Conservation (phyloP, 768 basidiomycete genomes). For the Hortiboletus campestris region DNA sequence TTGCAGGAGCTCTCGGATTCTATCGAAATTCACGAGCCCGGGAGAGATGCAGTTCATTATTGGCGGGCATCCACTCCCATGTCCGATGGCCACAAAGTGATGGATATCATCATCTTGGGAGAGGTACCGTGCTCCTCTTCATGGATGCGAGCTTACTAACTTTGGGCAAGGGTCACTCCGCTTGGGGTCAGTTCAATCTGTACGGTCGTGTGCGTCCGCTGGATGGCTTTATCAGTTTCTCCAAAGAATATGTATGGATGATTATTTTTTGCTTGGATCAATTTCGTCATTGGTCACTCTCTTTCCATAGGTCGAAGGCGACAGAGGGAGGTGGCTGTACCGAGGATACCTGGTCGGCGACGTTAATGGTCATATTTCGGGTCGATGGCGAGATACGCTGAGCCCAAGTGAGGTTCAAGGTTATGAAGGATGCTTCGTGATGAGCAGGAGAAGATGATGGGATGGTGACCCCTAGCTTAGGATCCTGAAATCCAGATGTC, state of each 20-base stretch:
- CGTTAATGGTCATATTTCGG: constrained; percentile 66
- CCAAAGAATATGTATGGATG: constrained; percentile 76
- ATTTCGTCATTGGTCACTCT: not conserved
- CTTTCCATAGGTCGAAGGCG: constrained; percentile 53
- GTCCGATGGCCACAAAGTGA: constrained; percentile 30
- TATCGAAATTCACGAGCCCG: constrained; percentile 47
- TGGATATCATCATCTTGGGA: constrained; percentile 69
- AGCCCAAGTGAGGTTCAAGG: constrained; percentile 60
- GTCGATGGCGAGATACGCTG: constrained; percentile 85
- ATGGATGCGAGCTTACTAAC: constrained; percentile 3
- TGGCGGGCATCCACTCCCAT: constrained; percentile 21
- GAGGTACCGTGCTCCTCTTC: constrained; percentile 46
- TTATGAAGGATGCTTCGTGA: constrained; percentile 85
- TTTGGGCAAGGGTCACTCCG: constrained; percentile 73
- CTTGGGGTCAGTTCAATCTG: constrained; percentile 86
- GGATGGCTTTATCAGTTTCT: constrained; percentile 77
- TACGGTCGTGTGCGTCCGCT: constrained; percentile 76
- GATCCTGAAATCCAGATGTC: not conserved
- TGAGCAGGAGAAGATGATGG: constrained; percentile 58
- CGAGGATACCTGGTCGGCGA: constrained; percentile 79
- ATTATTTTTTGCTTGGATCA: not conserved
- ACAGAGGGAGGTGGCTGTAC: constrained; percentile 83
- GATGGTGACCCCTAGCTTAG: not conserved
- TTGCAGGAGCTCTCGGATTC: constrained; percentile 49
- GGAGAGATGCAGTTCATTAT: constrained; percentile 32